Conservation (phyloP, 306 rosid genomes). For the Styphnolobium japonicum region DNA sequence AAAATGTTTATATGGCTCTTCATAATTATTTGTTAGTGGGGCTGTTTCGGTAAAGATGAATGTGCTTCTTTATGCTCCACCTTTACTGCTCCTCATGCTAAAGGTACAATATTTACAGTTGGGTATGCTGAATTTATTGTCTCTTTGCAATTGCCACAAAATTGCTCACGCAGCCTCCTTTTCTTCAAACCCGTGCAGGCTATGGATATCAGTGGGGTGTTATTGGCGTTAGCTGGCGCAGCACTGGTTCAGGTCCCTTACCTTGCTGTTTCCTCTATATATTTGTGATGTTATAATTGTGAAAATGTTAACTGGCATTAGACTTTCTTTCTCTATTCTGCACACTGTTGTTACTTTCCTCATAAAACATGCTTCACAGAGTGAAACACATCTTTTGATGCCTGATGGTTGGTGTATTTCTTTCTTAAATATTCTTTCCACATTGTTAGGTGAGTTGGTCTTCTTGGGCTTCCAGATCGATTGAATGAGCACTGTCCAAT, state of each 20-base stretch:
- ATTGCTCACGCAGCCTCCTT: slow-evolving; percentile 23
- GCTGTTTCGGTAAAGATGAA: slow-evolving; percentile 98
- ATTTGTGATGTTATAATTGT: neutral
- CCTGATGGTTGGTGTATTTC: slow-evolving; percentile 32
- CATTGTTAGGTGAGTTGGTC: slow-evolving; percentile 68
- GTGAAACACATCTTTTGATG: slow-evolving; percentile 24
- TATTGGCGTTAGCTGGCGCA: slow-evolving; percentile 79
- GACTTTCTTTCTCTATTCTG: neutral
- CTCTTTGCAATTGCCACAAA: neutral
- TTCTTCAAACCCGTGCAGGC: slow-evolving; percentile 49
- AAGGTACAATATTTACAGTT: slow-evolving; percentile 50
- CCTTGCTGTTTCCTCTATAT: slow-evolving; percentile 14
- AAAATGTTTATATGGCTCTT: slow-evolving; percentile 20
- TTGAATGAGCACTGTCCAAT: slow-evolving; percentile 36
- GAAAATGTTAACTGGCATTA: neutral
- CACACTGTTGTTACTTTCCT: slow-evolving; percentile 13
- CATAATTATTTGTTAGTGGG: slow-evolving; percentile 47
- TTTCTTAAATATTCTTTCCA: slow-evolving; percentile 28
- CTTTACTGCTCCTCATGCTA: slow-evolving; percentile 80
- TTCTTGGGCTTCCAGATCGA: slow-evolving; percentile 40
- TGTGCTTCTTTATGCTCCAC: slow-evolving; percentile 91
- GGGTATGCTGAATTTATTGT: neutral
- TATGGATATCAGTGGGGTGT: slow-evolving; percentile 66
- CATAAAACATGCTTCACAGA: slow-evolving; percentile 21
- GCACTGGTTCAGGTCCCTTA: slow-evolving; percentile 84